Evolutionary conservation across 805 yeast species (phyloP), one percentile per base, ranked within the genome.

Genomic region (Starmera dryadoides): DNA sequence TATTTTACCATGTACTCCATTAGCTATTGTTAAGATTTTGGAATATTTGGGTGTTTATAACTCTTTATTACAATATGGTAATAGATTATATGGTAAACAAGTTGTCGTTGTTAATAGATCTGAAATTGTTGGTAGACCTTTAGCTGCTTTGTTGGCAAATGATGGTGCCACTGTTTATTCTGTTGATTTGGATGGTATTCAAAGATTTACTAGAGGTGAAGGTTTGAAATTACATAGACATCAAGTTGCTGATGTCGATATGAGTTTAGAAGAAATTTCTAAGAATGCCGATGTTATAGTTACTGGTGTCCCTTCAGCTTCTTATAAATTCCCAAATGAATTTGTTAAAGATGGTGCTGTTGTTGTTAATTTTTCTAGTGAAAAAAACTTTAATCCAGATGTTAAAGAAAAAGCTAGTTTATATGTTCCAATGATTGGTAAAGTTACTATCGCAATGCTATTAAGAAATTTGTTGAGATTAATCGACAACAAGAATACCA

Each of bases 131-230:
- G 98, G 98, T 11, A 77, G 98, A 50, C 98, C 98, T 1, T 67
- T 93, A 43, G 98, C 98, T 26, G 98, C 98, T 0, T 63, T 93
- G 29, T 68, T 93, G 46, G 98, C 98, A 16, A 93, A 93, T 55
- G 98, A 93, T 56, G 98, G 98, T 45, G 98, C 98, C 18, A 82
- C 81, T 1, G 98, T 93, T 2, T 93, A 84, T 59, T 89, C 98
- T 1, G 91, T 80, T 3, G 98, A 93, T 57, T 64, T 93, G 37
- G 79, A 83, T 52, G 85, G 87, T 50, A 79, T 88, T 46, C 98
- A 93, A 61, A 79, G 79, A 58, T 93, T 86, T 63, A 91, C 96
- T 17, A 75, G 98, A 53, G 98, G 98, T 28, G 95, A 86, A 52
- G 95, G 95, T 30, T 69, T 93, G 51, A 77, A 76, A 55, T 76